These are phyloP conservation scores for Ceratocystis ficicola DNA, from an alignment of 2,329 filamentous ascomycete species.

Conservation along the genomic window DNA sequence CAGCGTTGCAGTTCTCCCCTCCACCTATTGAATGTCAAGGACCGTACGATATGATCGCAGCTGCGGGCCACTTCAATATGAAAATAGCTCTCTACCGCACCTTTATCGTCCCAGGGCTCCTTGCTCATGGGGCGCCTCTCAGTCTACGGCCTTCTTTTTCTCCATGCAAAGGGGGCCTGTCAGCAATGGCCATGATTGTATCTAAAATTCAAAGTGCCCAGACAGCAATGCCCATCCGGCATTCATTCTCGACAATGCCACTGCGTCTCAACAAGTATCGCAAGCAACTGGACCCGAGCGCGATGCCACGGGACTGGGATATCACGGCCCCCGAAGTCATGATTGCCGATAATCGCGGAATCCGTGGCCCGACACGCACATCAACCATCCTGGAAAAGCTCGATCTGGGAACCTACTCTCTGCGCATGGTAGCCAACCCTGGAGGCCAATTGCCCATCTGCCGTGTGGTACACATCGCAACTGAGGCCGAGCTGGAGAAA, in stretches of 20 bases:
- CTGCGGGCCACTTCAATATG: conserved; percentile 29
- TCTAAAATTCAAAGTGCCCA: neutral
- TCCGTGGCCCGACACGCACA: conserved; percentile 33
- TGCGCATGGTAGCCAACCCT: conserved; percentile 35
- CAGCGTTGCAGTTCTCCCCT: too few species aligned
- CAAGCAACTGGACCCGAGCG: conserved; percentile 1
- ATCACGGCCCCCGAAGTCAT: conserved; percentile 35
- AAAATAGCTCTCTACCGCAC: conserved; percentile 24
- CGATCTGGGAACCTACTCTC: conserved; percentile 29
- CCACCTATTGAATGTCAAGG: neutral
- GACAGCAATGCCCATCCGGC: neutral
- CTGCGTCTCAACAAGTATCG: conserved; percentile 17
- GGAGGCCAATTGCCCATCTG: conserved; percentile 41
- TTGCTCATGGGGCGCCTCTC: conserved; percentile 37
- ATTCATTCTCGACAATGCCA: conserved; percentile 11
- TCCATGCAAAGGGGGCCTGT: neutral
- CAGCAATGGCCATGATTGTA: conserved; percentile 24
- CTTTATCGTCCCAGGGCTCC: conserved; percentile 26
- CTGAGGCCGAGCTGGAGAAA: conserved; percentile 35
- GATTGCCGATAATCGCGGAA: conserved; percentile 31
- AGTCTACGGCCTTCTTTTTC: conserved; percentile 29
- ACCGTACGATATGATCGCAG: conserved; percentile 11
- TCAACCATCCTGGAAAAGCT: conserved; percentile 33
- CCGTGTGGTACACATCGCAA: conserved; percentile 52
- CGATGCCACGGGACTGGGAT: conserved; percentile 34